Evolutionary conservation across 2,329 filamentous ascomycete genomes (phyloP).

Genomic region (Xylariaceae sp.): DNA sequence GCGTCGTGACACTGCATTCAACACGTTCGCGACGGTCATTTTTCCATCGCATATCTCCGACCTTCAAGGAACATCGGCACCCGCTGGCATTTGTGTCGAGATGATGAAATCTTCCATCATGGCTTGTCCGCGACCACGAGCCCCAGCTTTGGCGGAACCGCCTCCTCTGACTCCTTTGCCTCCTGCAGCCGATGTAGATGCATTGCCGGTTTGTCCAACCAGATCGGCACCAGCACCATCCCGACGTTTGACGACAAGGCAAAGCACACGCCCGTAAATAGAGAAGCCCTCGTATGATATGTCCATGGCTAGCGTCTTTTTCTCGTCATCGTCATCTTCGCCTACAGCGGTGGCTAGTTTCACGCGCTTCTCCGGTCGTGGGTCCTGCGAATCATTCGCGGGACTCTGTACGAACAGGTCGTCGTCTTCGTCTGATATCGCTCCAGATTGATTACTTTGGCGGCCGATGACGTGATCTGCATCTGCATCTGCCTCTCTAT

Average conservation of each 20-base stretch:
- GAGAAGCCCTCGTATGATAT: slow-evolving; percentile 93
- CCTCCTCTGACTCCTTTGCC: slow-evolving; percentile 27
- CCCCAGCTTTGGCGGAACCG: slow-evolving; percentile 28
- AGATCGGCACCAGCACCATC: slow-evolving; percentile 46
- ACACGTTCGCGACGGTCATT: slow-evolving; percentile 9
- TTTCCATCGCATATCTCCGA: slow-evolving; percentile 9
- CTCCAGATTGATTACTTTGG: slow-evolving; percentile 31
- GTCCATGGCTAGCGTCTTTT: slow-evolving; percentile 84
- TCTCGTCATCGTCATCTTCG: slow-evolving; percentile 54
- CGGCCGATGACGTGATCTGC: slow-evolving; percentile 25
- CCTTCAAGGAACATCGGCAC: slow-evolving; percentile 30
- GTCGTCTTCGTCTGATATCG: slow-evolving; percentile 38
- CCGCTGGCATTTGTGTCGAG: slow-evolving; percentile 63
- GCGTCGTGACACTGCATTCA: slow-evolving; percentile 7
- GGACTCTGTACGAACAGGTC: slow-evolving; percentile 28
- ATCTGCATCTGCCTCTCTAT: slow-evolving; percentile 16
- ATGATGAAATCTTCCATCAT: slow-evolving; percentile 82
- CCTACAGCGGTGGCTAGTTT: slow-evolving; percentile 33
- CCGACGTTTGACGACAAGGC: slow-evolving; percentile 77
- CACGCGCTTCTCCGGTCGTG: slow-evolving; percentile 43
- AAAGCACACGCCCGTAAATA: slow-evolving; percentile 90
- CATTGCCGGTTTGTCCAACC: slow-evolving; percentile 28
- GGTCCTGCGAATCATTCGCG: slow-evolving; percentile 37
- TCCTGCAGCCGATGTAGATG: slow-evolving; percentile 29
- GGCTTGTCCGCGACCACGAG: slow-evolving; percentile 48